phyloP scores from a whole-genome alignment of 768 basidiomycete genomes.

The Asterophora lycoperdoides region DNA sequence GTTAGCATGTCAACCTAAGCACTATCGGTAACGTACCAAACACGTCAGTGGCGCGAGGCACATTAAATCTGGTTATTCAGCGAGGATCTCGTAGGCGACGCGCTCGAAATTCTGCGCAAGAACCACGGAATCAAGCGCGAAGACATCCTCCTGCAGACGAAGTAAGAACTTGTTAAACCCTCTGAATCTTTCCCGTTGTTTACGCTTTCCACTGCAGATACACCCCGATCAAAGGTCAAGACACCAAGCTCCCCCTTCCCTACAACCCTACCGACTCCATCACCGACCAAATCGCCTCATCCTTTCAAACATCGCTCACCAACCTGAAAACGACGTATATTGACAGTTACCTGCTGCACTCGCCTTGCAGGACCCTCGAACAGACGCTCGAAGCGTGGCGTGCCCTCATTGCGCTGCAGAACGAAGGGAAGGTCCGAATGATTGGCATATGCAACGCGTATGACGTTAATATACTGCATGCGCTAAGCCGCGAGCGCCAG shows the following conservation, averaged over 20 bases:
- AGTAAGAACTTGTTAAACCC: constrained; percentile 37
- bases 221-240: constrained; percentile 73
- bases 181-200: background rate
- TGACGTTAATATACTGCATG: constrained; percentile 50
- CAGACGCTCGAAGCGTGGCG: constrained; percentile 70
- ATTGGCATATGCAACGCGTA: constrained; percentile 82
- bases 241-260: constrained; percentile 63
- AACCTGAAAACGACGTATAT: constrained; percentile 72
- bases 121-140: constrained; percentile 62
- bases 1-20: constrained; percentile 66
- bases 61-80: constrained; percentile 29
- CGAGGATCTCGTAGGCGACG: constrained; percentile 79
- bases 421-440: constrained; percentile 55
- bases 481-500: constrained; percentile 48
- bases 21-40: constrained; percentile 49
- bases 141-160: constrained; percentile 76
- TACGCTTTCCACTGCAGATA: constrained; percentile 42
- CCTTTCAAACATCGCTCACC: constrained; percentile 57
- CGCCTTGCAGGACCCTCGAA: constrained; percentile 55
- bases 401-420: constrained; percentile 55
- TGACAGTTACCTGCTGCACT: constrained; percentile 78
- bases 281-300: constrained; percentile 55
- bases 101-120: constrained; percentile 50
- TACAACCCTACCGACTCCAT: constrained; percentile 57
- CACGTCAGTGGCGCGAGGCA: background rate